Conservation (phyloP, 1,139 yeast genomes). For the Kodamaea sp. region DNA sequence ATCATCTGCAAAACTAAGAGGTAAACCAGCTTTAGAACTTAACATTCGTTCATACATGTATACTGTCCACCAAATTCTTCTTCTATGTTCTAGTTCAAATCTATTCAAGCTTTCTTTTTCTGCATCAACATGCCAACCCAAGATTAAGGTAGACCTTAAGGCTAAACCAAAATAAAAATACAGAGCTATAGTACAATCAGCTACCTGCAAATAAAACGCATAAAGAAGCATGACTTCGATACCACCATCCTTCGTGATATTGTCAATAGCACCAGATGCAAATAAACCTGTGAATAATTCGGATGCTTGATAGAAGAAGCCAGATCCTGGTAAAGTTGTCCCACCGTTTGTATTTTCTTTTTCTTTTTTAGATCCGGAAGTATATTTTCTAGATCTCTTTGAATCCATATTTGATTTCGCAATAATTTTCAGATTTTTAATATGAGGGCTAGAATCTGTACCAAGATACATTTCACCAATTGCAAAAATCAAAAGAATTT, state of each 20-base stretch:
- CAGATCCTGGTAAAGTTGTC: conserved; percentile 67
- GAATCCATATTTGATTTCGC: conserved; percentile 13
- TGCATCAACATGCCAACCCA: conserved; percentile 84
- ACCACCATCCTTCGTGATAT: conserved; percentile 74
- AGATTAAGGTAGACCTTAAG: conserved; percentile 63
- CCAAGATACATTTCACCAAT: conserved; percentile 85
- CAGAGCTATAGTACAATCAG: conserved; percentile 80
- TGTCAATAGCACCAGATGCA: conserved; percentile 77
- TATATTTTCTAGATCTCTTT: conserved; percentile 11
- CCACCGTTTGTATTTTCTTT: conserved; percentile 10
- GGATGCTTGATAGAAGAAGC: conserved; percentile 72
- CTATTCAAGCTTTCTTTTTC: conserved; percentile 61
- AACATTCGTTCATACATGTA: conserved; percentile 86
- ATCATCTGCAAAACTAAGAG: conserved; percentile 73
- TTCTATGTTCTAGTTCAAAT: conserved; percentile 72
- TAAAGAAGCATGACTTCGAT: conserved; percentile 74
- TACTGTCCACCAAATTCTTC: conserved; percentile 90
- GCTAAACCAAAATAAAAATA: conserved; percentile 81
- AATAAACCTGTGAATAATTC: conserved; percentile 70
- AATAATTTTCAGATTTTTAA: conserved; percentile 23
- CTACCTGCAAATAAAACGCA: conserved; percentile 80
- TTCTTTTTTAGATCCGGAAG: conserved; percentile 9
- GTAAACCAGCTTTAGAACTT: conserved; percentile 81
- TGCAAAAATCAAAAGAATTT: conserved; percentile 69
- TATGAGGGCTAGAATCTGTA: conserved; percentile 50